Base-by-base conservation (phyloP, 306 rosid genomes). In the Crataegus laevigata region DNA sequence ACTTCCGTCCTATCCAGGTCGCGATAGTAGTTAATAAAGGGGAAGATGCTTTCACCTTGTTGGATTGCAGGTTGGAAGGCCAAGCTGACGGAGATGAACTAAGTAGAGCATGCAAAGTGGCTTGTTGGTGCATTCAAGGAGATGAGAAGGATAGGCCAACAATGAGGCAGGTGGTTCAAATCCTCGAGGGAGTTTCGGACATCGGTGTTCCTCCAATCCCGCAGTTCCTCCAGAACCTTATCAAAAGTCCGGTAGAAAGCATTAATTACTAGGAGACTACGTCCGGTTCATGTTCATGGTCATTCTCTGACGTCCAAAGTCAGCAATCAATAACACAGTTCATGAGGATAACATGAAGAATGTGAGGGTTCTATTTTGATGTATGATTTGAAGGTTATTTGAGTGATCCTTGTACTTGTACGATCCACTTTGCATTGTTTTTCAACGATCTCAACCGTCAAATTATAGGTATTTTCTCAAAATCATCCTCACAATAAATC, bases 101-200 rank as follows among this genome's bases (percentile, higher is more conserved):
- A 4, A 32, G 66, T 18, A 32, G 79, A 63, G 66, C 77, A 1
- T 52, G 85, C 8, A 85, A 82, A 73, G 88, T 84, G 17, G 89
- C 92, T 15, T 78, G 78, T 3, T 88, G 91, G 89, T 81, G 91
- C 68, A 79, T 59, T 5, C 89, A 89, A 79, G 93, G 85, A 36
- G 79, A 85, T 71, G 91, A 87, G 71, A 5, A 19, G 58, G 71
- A 81, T 1, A 51, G 93, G 72, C 91, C 91, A 62, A 29, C 79
- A 28, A 85, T 85, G 91, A 79, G 87, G 51, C 87, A 85, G 45
- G 88, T 83, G 1, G 91, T 83, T 81, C 87, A 85, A 74, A 79
- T 83, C 21, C 89, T 89, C 28, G 93, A 89, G 7, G 91, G 84
- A 51, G 58, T 83, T 9, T 25, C 72, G 68, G 84, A 85, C 0